Conservation (phyloP, 2,329 filamentous ascomycete species). For the Cladobotryum protrusum region DNA sequence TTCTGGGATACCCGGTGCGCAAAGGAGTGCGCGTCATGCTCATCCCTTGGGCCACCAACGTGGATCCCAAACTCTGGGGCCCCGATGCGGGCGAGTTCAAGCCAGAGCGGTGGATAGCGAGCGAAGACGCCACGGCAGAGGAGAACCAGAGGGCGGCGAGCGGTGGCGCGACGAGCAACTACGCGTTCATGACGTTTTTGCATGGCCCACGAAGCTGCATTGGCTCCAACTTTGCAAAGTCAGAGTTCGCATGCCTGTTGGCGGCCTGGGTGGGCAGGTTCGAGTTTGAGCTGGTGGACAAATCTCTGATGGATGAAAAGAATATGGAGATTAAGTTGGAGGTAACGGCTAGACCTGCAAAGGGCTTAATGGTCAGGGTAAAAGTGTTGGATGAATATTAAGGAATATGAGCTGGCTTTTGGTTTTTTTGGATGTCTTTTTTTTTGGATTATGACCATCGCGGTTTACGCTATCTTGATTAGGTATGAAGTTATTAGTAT, state of each 20-base stretch:
- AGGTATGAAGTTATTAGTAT: too few species aligned
- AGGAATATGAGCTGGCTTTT: slow-evolving; percentile 8
- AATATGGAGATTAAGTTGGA: slow-evolving; percentile 62
- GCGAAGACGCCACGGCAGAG: slow-evolving; percentile 31
- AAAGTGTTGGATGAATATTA: slow-evolving; percentile 59
- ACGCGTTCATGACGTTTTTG: slow-evolving; percentile 72
- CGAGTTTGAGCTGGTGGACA: slow-evolving; percentile 50
- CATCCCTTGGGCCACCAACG: slow-evolving; percentile 62
- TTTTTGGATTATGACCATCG: background rate
- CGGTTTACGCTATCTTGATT: background rate
- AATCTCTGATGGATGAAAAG: slow-evolving; percentile 58
- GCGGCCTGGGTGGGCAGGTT: slow-evolving; percentile 73
- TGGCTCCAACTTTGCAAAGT: slow-evolving; percentile 70
- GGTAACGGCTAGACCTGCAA: slow-evolving; percentile 65
- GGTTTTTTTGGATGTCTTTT: background rate
- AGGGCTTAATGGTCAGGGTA: slow-evolving; percentile 64
- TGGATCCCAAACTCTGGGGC: slow-evolving; percentile 66
- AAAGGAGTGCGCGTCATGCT: slow-evolving; percentile 65
- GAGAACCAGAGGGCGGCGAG: slow-evolving; percentile 41
- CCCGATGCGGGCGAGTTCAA: slow-evolving; percentile 67
- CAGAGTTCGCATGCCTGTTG: slow-evolving; percentile 78
- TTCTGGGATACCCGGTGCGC: slow-evolving; percentile 60
- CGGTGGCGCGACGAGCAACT: slow-evolving; percentile 71
- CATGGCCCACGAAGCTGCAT: slow-evolving; percentile 86
- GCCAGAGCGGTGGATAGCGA: slow-evolving; percentile 67